phyloP scores from a whole-genome alignment of 805 yeast genomes.

The Candida dajiaensis region DNA sequence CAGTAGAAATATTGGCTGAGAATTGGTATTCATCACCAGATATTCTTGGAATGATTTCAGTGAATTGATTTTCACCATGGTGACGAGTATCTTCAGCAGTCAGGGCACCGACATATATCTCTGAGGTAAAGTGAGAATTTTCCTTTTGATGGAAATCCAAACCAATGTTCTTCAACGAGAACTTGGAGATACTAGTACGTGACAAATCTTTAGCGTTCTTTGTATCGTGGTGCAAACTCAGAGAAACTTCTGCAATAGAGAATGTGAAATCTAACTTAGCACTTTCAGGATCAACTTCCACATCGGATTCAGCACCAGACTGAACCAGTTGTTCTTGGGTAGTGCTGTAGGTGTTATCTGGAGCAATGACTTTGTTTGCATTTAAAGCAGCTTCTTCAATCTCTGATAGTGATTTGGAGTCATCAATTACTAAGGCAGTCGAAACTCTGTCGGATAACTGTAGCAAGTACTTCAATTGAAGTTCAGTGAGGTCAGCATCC shows the following conservation, averaged over 20 bases:
- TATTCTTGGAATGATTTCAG: slow-evolving; percentile 73
- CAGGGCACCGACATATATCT: slow-evolving; percentile 63
- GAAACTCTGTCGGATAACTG: slow-evolving; percentile 51
- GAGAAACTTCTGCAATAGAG: slow-evolving; percentile 54
- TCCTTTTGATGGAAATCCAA: slow-evolving; percentile 44
- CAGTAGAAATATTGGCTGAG: slow-evolving; percentile 44
- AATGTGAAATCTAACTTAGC: slow-evolving; percentile 43
- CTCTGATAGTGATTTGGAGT: slow-evolving; percentile 39
- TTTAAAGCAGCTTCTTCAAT: slow-evolving; percentile 58
- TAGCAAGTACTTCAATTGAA: slow-evolving; percentile 56
- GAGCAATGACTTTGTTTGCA: slow-evolving; percentile 47
- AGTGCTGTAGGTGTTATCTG: slow-evolving; percentile 24
- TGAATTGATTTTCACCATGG: slow-evolving; percentile 59
- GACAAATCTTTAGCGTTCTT: slow-evolving; percentile 28
- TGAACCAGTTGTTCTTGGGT: slow-evolving; percentile 7
- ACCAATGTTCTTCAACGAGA: slow-evolving; percentile 56
- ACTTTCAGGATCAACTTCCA: slow-evolving; percentile 17
- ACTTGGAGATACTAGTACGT: slow-evolving; percentile 42
- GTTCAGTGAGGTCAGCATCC: slow-evolving; percentile 62
- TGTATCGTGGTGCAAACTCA: slow-evolving; percentile 56
- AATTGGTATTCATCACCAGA: slow-evolving; percentile 65
- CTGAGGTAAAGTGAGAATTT: slow-evolving; percentile 52
- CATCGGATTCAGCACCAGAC: slow-evolving; percentile 20
- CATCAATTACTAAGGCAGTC: slow-evolving; percentile 44
- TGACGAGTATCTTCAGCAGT: slow-evolving; percentile 70